Evolutionary conservation across 2,329 filamentous ascomycete genomes (phyloP), one percentile per base, ranked within the genome.

Genomic region (Huntiella savannae): DNA sequence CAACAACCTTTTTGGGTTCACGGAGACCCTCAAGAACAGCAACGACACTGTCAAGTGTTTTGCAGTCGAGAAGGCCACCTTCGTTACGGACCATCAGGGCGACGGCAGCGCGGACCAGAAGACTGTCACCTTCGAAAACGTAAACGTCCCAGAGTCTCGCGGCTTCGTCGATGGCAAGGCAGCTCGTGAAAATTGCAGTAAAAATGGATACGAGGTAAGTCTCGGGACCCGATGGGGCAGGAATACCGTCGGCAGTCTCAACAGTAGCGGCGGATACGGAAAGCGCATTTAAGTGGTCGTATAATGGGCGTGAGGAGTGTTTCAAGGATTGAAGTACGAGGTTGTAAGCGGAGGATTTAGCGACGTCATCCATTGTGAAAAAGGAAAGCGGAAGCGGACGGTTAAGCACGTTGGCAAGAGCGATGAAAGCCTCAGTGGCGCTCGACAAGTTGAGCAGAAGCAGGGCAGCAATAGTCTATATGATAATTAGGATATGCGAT

Each of bases 61-160:
- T 64, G 8, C 67, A 61, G 6, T 65, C 62, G 1, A 75, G 62
- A 2, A 76, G 58, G 1, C 62, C 56, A 60, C 70, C 70, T 54
- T 75, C 71, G 13, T 63, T 63, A 28, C 65, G 62, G 4, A 72
- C 53, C 15, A 91, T 59, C 13, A 82, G 64, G 0, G 79, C 83
- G 0, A 86, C 77, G 0, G 74, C 79, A 1, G 80, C 80, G 0
- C 82, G 66, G 5, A 88, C 71, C 0, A 87, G 63, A 1, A 82
- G 66, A 1, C 72, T 67, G 52, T 92, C 84, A 19, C 82, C 82
- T 56, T 92, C 84, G 52, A 92, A 85, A 3, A 82, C 75, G 53
- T 83, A 85, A 0, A 88, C 74, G 52, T 92, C 84, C 81, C 82
- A 88, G 10, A 91, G 61, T 2, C 84, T 66, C 1, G 76, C 73